Percentiles rank a stretch among this genome's conserved stretches.
Evolutionary conservation across 345 rosid species (phyloP).

Genomic region (Aegle marmelos): DNA sequence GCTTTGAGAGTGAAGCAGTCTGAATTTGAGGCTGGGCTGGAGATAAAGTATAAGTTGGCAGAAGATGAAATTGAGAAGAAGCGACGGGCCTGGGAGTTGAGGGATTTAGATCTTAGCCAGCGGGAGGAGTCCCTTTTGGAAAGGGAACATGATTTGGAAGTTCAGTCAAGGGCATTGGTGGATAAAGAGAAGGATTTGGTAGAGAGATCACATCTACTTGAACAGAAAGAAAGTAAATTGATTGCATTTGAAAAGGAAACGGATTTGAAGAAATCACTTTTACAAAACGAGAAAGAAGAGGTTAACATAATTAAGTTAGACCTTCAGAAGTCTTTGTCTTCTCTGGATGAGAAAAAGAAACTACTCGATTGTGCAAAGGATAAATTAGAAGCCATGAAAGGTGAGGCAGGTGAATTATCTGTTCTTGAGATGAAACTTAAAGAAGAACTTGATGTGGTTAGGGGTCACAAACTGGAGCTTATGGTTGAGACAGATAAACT

Average conservation of each 20-base stretch:
- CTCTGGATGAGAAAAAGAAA: constrained; percentile 66
- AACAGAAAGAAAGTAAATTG: constrained; percentile 58
- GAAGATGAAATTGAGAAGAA: constrained; percentile 85
- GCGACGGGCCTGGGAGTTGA: constrained; percentile 90
- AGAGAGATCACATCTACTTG: constrained; percentile 49
- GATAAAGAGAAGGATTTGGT: constrained; percentile 72
- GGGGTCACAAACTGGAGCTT: constrained; percentile 77
- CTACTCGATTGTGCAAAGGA: constrained; percentile 63
- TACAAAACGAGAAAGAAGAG: constrained; percentile 63
- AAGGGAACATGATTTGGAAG: constrained; percentile 80
- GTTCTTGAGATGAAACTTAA: constrained; percentile 76
- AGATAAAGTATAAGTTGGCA: constrained; percentile 51
- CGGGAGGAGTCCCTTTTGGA: constrained; percentile 64
- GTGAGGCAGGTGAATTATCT: constrained; percentile 72
- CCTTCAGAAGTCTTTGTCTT: constrained; percentile 54
- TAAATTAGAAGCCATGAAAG: constrained; percentile 71
- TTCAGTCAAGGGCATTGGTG: constrained; percentile 47
- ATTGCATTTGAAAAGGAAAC: constrained; percentile 48
- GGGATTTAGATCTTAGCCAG: constrained; percentile 72
- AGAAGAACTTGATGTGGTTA: constrained; percentile 83
- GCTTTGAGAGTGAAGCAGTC: constrained; percentile 54
- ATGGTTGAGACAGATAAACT: constrained; percentile 75
- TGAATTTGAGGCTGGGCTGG: constrained; percentile 78
- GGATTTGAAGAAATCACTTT: constrained; percentile 34
- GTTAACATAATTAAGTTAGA: constrained; percentile 55